Conservation (phyloP, 768 basidiomycete species). For the Leucosporidium creatinivorum region DNA sequence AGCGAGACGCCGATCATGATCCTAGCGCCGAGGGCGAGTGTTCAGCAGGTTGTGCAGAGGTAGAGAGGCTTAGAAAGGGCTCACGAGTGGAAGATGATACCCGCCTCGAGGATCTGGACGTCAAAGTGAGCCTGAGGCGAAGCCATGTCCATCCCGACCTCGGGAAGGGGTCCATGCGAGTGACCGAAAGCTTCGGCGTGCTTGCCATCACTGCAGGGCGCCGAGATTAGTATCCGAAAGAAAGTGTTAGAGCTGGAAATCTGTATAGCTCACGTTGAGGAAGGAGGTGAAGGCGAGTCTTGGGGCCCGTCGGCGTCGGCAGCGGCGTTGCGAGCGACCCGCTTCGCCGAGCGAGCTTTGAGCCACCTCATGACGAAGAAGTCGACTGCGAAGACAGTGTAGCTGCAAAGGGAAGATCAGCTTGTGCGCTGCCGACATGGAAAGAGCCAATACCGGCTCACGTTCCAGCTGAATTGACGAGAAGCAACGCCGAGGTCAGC, state of each 20-base stretch:
- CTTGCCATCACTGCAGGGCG: neutral
- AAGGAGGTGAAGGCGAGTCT: neutral
- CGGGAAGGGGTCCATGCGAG: slow-evolving; percentile 1
- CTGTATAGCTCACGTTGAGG: neutral
- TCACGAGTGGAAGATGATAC: slow-evolving; percentile 37
- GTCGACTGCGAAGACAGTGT: slow-evolving; percentile 40
- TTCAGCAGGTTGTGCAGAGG: neutral
- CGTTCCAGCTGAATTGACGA: too few relatives aligned
- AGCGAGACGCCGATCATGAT: slow-evolving; percentile 44
- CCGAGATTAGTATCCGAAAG: neutral
- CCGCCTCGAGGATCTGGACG: slow-evolving; percentile 36
- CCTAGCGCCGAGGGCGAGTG: slow-evolving; percentile 9
- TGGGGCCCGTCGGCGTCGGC: slow-evolving; percentile 1
- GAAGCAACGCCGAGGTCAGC: too few relatives aligned
- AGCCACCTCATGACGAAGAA: slow-evolving; percentile 39
- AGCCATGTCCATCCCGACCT: slow-evolving; percentile 8
- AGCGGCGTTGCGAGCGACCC: neutral
- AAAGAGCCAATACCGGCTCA: too few relatives aligned
- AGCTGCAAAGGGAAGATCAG: neutral
- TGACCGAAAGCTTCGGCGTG: slow-evolving; percentile 10
- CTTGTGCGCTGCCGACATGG: too few relatives aligned
- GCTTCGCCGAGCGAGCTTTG: slow-evolving; percentile 1
- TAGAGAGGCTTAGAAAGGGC: neutral
- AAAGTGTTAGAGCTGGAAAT: too few relatives aligned
- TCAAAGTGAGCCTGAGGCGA: slow-evolving; percentile 35